A percentile compares a stretch with the other conserved stretches of the same genome.
Evolutionary conservation across 129 eudicot genomes (phyloP).

Genomic region (Flaveria trinervia): DNA sequence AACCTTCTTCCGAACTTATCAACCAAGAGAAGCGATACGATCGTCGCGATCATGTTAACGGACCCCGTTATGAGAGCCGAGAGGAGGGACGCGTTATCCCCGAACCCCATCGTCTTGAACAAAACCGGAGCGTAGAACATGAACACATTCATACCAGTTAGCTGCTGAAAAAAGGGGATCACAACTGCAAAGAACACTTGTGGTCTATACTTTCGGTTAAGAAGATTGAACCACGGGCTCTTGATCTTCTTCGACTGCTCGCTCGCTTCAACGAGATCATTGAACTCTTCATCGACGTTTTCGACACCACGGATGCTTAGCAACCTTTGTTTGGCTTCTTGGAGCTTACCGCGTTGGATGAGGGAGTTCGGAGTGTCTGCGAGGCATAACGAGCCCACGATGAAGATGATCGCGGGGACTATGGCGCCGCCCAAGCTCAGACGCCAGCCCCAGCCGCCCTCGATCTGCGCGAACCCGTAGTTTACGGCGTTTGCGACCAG

Average conservation of each 20-base stretch:
- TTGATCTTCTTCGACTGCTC: conserved; percentile 40
- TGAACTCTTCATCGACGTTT: conserved; percentile 49
- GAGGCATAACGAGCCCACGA: conserved; percentile 38
- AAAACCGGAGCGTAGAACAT: conserved; percentile 64
- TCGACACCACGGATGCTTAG: conserved; percentile 39
- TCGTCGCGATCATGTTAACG: conserved; percentile 41
- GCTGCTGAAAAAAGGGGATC: conserved; percentile 59
- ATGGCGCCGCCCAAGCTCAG: conserved; percentile 50
- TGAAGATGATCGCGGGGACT: conserved; percentile 53
- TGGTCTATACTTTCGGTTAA: conserved; percentile 50
- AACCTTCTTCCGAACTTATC: conserved; percentile 47
- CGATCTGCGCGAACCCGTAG: conserved; percentile 41
- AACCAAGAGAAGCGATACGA: conserved; percentile 38
- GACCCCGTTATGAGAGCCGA: conserved; percentile 54
- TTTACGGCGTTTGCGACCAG: conserved; percentile 47
- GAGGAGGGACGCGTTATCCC: conserved; percentile 45
- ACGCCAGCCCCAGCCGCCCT: conserved; percentile 56
- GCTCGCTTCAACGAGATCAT: conserved; percentile 47
- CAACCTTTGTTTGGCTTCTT: conserved; percentile 39
- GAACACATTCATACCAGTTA: conserved; percentile 64
- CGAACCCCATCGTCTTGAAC: conserved; percentile 60
- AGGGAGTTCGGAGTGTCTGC: conserved; percentile 62
- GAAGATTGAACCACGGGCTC: conserved; percentile 49
- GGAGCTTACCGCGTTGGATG: conserved; percentile 42
- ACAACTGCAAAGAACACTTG: conserved; percentile 43